Base-by-base conservation (phyloP, 805 yeast species). In the Nakazawaea laoshanensis region DNA sequence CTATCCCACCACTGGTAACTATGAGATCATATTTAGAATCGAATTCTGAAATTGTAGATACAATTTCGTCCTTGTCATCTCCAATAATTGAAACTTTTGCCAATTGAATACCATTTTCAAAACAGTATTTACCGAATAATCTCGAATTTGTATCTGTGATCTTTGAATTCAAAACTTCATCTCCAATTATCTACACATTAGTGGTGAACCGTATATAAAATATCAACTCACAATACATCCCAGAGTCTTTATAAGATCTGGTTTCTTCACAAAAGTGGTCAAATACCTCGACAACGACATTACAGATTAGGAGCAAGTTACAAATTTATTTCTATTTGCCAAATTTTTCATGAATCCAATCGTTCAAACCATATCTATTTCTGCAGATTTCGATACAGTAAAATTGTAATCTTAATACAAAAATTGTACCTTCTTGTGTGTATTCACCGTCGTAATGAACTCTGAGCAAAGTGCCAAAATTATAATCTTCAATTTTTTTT, bases 341-440 rank as follows among this genome's bases (percentile, higher is more conserved):
- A 11, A 8, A 23, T 13, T 23, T 23, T 40, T 61, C 60, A 36
- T 54, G 58, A 35, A 76, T 68, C 98, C 98, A 92, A 61, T 92
- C 95, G 61, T 92, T 92, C 49, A 83, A 68, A 23, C 95, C 95
- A 43, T 70, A 70, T 56, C 77, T 83, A 65, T 92, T 92, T 70
- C 98, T 81, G 40, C 85, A 86, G 42, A 92, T 81, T 65, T 92
- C 98, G 51, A 87, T 71, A 36, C 96, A 96, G 49, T 88, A 83
- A 55, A 92, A 92, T 62, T 92, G 97, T 52, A 89, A 74, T 63
- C 97, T 78, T 38, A 89, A 92, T 8, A 67, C 95, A 47, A 92
- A 89, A 33, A 87, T 82, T 29, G 97, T 84, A 38, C 80, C 76
- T 29, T 76, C 73, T 61, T 89, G 85, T 30, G 74, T 72, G 57